Evolutionary conservation across 1,284 basidiomycete genomes (phyloP), one percentile per base, ranked within the genome.

Genomic region (Trametes polyzona): DNA sequence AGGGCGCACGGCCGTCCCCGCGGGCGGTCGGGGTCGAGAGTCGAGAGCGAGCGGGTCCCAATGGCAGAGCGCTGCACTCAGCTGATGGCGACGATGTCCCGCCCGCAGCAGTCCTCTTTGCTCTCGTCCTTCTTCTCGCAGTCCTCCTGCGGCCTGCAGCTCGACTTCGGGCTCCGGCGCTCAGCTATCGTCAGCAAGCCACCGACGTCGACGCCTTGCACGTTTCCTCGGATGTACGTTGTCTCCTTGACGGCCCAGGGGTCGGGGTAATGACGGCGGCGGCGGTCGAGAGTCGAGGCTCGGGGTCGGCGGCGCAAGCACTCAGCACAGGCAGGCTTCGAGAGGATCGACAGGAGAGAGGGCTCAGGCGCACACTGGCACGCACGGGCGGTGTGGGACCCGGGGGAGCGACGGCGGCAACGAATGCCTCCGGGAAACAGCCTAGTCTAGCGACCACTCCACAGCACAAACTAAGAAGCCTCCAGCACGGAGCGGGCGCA

Each of bases 201-300:
- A 54, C 52, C 52, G 52, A 54, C 52, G 52, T 54, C 52, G 42
- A 47, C 24, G 19, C 9, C 29, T 12, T 30, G 12, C 43, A 44
- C 52, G 44, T 47, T 54, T 24, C 44, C 17, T 23, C 44, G 37
- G 29, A 17, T 19, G 11, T 40, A n/a, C n/a, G 24, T 44, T 52
- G 24, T 29, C 23, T 35, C 41, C 30, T 35, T 51, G 40, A 30
- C 41, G 33, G 41, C 33, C 26, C 19, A 35, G 33, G 50, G 23
- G 50, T 23, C 16, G 42, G 29, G 27, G 24, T n/a, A n/a, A n/a
- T n/a, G n/a, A n/a, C 32, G 36, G 52, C 36, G 21, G 17, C 42
- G 7, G 16, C 35, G 51, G 35, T 52, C 51, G 17, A 53, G 52
- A 33, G 35, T 52, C 51, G 17, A 53, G 52, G 27, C 52, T 54